These are phyloP conservation scores for Orobanche coerulescens DNA, from an alignment of 257 asterid genomes.

Conservation along the genomic window DNA sequence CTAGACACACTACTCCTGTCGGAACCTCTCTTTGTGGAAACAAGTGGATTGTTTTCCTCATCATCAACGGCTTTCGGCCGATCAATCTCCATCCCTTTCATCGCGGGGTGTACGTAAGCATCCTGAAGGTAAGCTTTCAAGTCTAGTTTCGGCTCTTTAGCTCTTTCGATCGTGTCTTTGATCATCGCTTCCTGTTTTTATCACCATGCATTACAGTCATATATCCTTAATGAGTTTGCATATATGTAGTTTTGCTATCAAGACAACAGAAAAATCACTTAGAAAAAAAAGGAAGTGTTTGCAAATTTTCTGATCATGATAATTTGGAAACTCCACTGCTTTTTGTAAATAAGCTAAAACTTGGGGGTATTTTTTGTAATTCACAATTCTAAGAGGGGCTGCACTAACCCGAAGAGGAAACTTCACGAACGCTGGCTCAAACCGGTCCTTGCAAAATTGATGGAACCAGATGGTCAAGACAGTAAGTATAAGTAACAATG, in stretches of 20 bases:
- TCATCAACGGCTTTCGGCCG: constrained; percentile 32
- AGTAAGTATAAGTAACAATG: constrained; percentile 53
- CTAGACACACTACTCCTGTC: constrained; percentile 23
- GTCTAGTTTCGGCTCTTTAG: constrained; percentile 45
- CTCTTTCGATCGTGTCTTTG: constrained; percentile 49
- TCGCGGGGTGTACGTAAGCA: constrained; percentile 52
- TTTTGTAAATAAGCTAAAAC: too few relatives aligned
- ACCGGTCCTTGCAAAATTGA: constrained; percentile 60
- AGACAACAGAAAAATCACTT: not conserved
- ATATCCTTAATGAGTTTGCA: not conserved
- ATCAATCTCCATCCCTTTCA: constrained; percentile 32
- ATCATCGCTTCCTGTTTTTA: constrained; percentile 50
- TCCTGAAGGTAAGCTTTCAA: constrained; percentile 43
- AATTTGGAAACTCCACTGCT: too few relatives aligned
- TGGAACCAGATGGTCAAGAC: constrained; percentile 76
- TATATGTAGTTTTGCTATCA: not conserved
- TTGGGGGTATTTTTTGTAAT: too few relatives aligned
- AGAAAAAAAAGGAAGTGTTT: not conserved
- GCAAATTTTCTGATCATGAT: not conserved
- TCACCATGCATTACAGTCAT: not conserved
- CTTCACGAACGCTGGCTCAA: constrained; percentile 58
- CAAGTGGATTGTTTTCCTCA: constrained; percentile 48
- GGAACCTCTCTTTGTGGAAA: constrained; percentile 35
- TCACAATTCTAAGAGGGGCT: not conserved
- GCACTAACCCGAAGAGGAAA: constrained; percentile 68